Percentiles rank a stretch among this genome's conserved stretches.
phyloP scores from a whole-genome alignment of 2,329 filamentous ascomycete species.

The Trichoderma gracile region DNA sequence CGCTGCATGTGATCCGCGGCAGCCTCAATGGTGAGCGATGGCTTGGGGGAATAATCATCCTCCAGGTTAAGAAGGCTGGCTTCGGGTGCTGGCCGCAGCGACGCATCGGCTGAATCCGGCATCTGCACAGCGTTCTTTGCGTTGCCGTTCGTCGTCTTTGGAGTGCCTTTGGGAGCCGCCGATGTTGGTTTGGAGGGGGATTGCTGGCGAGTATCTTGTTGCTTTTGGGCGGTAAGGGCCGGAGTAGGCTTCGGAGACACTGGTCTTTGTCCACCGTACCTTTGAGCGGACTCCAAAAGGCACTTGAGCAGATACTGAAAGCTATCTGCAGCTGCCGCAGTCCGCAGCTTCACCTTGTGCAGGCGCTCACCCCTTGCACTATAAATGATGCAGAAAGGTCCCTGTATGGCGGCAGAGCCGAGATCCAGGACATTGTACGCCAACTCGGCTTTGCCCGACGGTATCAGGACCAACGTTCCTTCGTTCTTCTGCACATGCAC shows the following conservation, averaged over 20 bases:
- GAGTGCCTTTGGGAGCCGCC: neutral
- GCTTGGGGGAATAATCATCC: neutral
- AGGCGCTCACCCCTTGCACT: neutral
- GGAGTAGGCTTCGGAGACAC: neutral
- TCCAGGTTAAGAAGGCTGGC: conserved; percentile 1
- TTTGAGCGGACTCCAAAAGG: conserved; percentile 26
- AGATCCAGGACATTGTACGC: conserved; percentile 32
- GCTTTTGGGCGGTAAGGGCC: neutral
- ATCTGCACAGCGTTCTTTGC: neutral
- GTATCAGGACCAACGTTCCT: conserved; percentile 30
- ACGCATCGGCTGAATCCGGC: neutral
- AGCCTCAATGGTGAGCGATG: conserved; percentile 20
- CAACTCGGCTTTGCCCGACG: conserved; percentile 20
- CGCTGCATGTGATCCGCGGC: conserved; percentile 28
- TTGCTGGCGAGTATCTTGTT: neutral
- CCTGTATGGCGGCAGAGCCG: conserved; percentile 27
- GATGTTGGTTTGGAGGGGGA: neutral
- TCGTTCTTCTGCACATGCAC: conserved; percentile 25
- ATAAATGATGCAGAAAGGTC: conserved; percentile 31
- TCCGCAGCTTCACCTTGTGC: conserved; percentile 30
- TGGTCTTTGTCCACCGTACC: neutral
- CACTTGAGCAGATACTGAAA: conserved; percentile 27
- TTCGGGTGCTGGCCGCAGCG: neutral
- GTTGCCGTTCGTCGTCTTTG: neutral
- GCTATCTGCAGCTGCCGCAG: conserved; percentile 23